Evolutionary conservation across 163 green algal species (phyloP).

Genomic region (Chloroidium sp.): DNA sequence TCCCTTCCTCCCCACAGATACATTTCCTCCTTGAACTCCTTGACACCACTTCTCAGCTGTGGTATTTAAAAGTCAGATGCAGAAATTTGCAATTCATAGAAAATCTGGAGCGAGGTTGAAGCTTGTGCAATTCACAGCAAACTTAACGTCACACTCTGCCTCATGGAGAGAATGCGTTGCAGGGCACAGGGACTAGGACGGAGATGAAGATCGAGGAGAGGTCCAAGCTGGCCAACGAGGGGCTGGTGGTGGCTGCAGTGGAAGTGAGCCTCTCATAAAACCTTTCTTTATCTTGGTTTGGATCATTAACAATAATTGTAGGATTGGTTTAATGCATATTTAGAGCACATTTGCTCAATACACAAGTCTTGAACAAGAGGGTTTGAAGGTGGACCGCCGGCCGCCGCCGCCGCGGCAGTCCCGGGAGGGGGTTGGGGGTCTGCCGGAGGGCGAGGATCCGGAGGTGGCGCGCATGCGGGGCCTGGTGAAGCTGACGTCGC

Average conservation of each 20-base stretch:
- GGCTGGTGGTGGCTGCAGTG: slow-evolving; percentile 79
- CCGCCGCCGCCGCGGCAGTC: slow-evolving; percentile 11
- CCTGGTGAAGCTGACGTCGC: slow-evolving; percentile 60
- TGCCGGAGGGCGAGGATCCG: not conserved
- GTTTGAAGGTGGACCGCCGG: not conserved
- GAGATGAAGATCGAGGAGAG: slow-evolving; percentile 90
- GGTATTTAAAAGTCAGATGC: no score
- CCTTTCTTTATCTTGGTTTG: no score
- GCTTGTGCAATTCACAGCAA: no score
- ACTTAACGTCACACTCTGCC: no score
- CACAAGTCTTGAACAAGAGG: not conserved
- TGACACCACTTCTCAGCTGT: no score
- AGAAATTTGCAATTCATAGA: no score
- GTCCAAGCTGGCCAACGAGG: slow-evolving; percentile 73
- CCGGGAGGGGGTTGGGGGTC: not conserved
- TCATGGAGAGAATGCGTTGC: not conserved
- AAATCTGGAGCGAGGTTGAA: no score
- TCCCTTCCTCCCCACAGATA: no score
- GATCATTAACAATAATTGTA: no score
- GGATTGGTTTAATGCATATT: no score
- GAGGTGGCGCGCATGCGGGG: slow-evolving; percentile 23
- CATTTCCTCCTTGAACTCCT: no score
- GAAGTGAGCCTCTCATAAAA: slow-evolving; percentile 41
- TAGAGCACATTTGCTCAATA: no score
- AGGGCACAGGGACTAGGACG: slow-evolving; percentile 67